Conservation (phyloP, 1,284 basidiomycete genomes). For the Rhizopogon parksii region DNA sequence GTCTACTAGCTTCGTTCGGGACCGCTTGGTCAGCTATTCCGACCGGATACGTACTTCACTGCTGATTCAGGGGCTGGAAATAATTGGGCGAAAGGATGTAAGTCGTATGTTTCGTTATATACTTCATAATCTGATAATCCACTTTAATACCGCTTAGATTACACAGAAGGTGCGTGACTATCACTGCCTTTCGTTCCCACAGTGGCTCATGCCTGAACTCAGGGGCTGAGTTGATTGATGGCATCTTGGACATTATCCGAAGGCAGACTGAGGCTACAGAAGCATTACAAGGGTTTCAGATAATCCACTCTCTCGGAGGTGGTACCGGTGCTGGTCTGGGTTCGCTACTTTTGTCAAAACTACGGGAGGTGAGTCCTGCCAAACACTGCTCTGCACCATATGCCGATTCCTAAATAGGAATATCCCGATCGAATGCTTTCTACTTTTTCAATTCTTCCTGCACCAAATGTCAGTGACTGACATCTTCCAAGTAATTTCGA, state of each 20-base stretch:
- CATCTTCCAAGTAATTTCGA: not conserved
- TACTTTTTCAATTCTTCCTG: slow-evolving; percentile 89
- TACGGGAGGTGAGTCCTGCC: slow-evolving; percentile 56
- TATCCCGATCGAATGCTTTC: slow-evolving; percentile 91
- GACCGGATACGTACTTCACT: slow-evolving; percentile 83
- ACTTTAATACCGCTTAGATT: slow-evolving; percentile 43
- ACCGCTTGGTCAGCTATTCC: slow-evolving; percentile 68
- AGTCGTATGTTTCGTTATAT: slow-evolving; percentile 27
- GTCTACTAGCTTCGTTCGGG: slow-evolving; percentile 55
- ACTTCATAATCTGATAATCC: not conserved
- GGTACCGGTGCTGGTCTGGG: slow-evolving; percentile 89
- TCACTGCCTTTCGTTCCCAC: not conserved
- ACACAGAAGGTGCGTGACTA: slow-evolving; percentile 65
- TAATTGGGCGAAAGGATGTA: slow-evolving; percentile 90
- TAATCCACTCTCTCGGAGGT: slow-evolving; percentile 90
- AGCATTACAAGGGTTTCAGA: slow-evolving; percentile 89
- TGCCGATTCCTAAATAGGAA: slow-evolving; percentile 44
- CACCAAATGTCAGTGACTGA: slow-evolving; percentile 63
- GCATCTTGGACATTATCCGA: slow-evolving; percentile 70
- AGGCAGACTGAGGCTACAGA: slow-evolving; percentile 79
- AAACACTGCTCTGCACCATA: not conserved
- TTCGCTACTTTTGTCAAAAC: slow-evolving; percentile 74
- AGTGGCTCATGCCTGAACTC: slow-evolving; percentile 2
- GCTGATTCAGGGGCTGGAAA: slow-evolving; percentile 80
- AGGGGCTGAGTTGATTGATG: slow-evolving; percentile 91